Evolutionary conservation across 305 asterid genomes (phyloP).

Genomic region (Fraxinus velutina): DNA sequence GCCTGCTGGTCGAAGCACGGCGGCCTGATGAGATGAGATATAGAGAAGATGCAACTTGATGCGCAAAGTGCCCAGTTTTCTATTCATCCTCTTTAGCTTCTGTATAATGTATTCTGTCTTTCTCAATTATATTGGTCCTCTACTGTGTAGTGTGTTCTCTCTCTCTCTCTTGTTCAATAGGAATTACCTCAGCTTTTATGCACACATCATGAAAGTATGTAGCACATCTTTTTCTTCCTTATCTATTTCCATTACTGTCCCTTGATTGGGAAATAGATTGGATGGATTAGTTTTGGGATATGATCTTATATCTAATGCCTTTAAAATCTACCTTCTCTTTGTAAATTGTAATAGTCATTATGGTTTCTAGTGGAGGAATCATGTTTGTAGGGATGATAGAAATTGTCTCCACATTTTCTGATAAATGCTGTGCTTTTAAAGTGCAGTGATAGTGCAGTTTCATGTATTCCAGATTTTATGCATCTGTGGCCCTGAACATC

Average conservation of each 20-base stretch:
- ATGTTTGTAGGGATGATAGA: background rate
- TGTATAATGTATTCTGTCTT: background rate
- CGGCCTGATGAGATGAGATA: conserved; percentile 20
- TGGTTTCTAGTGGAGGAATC: background rate
- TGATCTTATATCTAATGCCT: background rate
- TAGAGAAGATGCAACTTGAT: background rate
- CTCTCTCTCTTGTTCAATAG: background rate
- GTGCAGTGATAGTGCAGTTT: background rate
- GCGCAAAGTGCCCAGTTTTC: background rate
- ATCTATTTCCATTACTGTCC: background rate
- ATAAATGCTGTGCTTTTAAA: background rate
- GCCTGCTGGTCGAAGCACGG: conserved; percentile 28
- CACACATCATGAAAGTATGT: background rate
- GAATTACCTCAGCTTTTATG: background rate
- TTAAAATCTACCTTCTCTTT: background rate
- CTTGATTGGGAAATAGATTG: background rate
- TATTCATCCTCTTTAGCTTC: background rate
- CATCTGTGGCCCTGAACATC: background rate
- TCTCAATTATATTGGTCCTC: background rate
- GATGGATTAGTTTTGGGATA: background rate
- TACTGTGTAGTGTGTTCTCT: background rate
- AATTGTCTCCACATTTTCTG: background rate
- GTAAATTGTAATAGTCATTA: background rate
- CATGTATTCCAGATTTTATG: background rate
- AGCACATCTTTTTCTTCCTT: background rate